Evolutionary conservation across 192 early-diverging fungal species (phyloP), one percentile per base, ranked within the genome.

Genomic region (Backusella luteola): DNA sequence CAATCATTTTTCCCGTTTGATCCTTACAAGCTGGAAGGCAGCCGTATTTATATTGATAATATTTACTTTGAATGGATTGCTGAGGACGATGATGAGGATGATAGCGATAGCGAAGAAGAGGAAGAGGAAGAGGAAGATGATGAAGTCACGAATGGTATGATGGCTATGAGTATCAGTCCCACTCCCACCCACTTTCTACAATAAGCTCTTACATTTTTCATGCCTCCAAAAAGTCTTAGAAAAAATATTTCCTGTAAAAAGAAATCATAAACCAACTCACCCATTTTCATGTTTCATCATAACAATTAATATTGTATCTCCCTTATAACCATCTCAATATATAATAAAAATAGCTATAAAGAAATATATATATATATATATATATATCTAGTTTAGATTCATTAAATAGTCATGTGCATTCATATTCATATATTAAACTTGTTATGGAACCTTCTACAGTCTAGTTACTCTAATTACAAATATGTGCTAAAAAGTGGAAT

Each of bases 1-100:
- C 83, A 87, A 70, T 83, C 93, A 3, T 96, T 97, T 76, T 98
- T 98, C 81, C 97, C 97, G 49, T 98, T 97, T 71, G 97, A 98
- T 77, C 97, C 97, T 7, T 92, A 94, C 76, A 82, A 89, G 17
- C 84, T 98, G 5, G 89, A 91, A 52, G 83, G 86, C 69, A 94
- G 91, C 39, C 85, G 87, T n/a, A 72, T 78, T 9, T 94, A 88
- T 63, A 88, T 97, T 59, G 86, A 93, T 29, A 68, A 69, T 19
- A 85, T 93, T 17, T 98, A 97, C 85, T 84, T 89, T 59, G 91
- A 92, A 71, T 98, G 97, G 97, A 84, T 88, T 49, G 87, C 85
- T 14, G 85, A 86, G 14, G 56, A 63, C 9, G 90, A 89, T 2
- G 91, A 91, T n/a, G 83, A 80, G 7, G 80, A 76, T 32, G 81